These are phyloP conservation scores for Ogataea pilisensis DNA, from an alignment of 805 yeast genomes.

Conservation along the genomic window DNA sequence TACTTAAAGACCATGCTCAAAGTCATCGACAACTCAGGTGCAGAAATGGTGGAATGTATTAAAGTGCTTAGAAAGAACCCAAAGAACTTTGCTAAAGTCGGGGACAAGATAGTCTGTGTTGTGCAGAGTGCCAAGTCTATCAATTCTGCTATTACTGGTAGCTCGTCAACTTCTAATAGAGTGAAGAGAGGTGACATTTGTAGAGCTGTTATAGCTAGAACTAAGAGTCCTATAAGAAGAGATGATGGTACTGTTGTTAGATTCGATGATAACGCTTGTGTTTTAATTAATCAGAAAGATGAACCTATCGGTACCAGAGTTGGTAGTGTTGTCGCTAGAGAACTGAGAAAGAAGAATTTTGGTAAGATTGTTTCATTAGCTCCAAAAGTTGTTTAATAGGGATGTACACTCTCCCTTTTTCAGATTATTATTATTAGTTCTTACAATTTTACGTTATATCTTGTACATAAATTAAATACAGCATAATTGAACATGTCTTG, in stretches of 20 bases:
- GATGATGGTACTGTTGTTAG: slow-evolving; percentile 82
- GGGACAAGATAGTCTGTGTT: slow-evolving; percentile 92
- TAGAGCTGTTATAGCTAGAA: slow-evolving; percentile 92
- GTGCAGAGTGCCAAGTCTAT: slow-evolving; percentile 86
- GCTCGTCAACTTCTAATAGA: slow-evolving; percentile 63
- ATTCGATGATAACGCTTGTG: slow-evolving; percentile 97
- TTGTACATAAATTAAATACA: too few species aligned
- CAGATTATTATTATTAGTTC: too few species aligned
- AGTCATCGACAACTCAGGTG: slow-evolving; percentile 93
- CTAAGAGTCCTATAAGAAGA: slow-evolving; percentile 66
- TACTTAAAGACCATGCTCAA: slow-evolving; percentile 83
- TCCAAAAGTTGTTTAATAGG: slow-evolving; percentile 62
- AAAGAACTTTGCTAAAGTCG: slow-evolving; percentile 74
- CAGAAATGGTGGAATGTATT: slow-evolving; percentile 91
- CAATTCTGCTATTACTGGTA: slow-evolving; percentile 60
- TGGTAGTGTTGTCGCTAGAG: slow-evolving; percentile 85
- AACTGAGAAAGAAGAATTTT: slow-evolving; percentile 75
- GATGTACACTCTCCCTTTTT: too few species aligned
- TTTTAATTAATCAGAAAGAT: slow-evolving; percentile 78
- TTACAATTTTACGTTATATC: too few species aligned
- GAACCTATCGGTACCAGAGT: slow-evolving; percentile 96
- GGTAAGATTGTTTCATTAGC: slow-evolving; percentile 88
- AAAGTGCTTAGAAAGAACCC: slow-evolving; percentile 90
- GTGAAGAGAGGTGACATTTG: slow-evolving; percentile 95
- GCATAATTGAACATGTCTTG: too few species aligned